These are phyloP conservation scores for Trypanosoma boissoni DNA, from an alignment of 208 protist species.

Conservation along the genomic window DNA sequence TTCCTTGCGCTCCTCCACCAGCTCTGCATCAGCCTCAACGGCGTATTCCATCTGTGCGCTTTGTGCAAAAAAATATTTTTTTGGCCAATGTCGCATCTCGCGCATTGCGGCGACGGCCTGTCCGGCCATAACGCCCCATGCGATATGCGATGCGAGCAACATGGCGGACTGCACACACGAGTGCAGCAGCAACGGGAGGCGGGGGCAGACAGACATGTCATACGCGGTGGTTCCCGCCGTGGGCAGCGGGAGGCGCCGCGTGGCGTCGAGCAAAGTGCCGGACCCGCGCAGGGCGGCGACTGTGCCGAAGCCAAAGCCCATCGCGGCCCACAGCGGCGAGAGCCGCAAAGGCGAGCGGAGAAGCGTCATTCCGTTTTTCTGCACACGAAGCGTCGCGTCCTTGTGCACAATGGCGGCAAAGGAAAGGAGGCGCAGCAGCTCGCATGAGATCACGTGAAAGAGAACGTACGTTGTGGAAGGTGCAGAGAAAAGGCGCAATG, in stretches of 20 bases:
- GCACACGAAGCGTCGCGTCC: conserved; percentile 28
- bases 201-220: conserved; percentile 40
- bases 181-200: conserved; percentile 49
- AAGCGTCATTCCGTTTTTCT: not conserved
- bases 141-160: conserved; percentile 42
- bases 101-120: conserved; percentile 41
- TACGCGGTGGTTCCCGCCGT: conserved; percentile 26
- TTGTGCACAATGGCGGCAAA: conserved; percentile 26
- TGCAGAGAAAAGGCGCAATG: conserved; percentile 1
- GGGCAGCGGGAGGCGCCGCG: conserved; percentile 16
- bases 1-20: not conserved
- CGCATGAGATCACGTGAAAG: conserved; percentile 24
- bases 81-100: not conserved
- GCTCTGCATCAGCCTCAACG: not conserved
- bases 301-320: conserved; percentile 49
- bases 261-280: conserved; percentile 40
- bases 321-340: conserved; percentile 35
- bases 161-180: conserved; percentile 44
- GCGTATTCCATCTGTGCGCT: not conserved
- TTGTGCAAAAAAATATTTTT: not conserved
- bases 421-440: conserved; percentile 23
- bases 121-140: conserved; percentile 63
- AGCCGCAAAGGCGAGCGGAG: conserved; percentile 28
- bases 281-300: conserved; percentile 35
- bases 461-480: conserved; percentile 20